Evolutionary conservation across 345 rosid species (phyloP).

Genomic region (Cardiospermum halicacabum): DNA sequence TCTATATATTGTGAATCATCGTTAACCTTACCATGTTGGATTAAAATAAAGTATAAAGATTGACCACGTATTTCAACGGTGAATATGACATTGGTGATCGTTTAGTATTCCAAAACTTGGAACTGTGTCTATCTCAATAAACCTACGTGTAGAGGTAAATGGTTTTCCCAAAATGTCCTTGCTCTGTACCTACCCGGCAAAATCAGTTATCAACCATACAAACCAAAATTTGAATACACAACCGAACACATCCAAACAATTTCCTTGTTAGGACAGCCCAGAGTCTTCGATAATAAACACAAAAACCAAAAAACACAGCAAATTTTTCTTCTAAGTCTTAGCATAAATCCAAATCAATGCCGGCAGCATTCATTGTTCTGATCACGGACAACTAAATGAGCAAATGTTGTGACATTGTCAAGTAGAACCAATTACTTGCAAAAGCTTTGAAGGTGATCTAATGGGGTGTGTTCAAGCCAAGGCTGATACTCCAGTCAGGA

Average conservation of each 20-base stretch:
- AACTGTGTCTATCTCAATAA: too few species aligned
- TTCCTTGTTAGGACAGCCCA: slow-evolving; percentile 17
- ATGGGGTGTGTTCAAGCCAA: slow-evolving; percentile 47
- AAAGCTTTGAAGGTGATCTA: neutral
- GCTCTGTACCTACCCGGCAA: slow-evolving; percentile 3
- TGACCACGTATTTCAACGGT: too few species aligned
- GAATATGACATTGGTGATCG: too few species aligned
- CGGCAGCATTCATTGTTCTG: slow-evolving; percentile 17
- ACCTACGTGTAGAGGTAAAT: too few species aligned
- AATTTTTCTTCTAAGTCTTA: neutral
- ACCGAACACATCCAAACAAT: neutral
- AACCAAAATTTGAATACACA: neutral
- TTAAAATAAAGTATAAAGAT: too few species aligned
- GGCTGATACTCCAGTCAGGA: slow-evolving; percentile 19
- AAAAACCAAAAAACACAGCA: neutral
- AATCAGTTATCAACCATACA: neutral
- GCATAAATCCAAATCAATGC: slow-evolving; percentile 33
- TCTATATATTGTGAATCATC: too few species aligned
- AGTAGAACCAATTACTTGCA: neutral
- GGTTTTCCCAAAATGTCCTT: neutral
- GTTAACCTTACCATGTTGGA: too few species aligned
- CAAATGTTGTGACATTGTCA: neutral
- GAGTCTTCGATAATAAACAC: slow-evolving; percentile 16
- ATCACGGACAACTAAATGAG: neutral
- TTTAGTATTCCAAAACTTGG: too few species aligned